Conservation (phyloP, 202 grass and related monocot genomes). For the Bolboschoenoplectus hybrid region DNA sequence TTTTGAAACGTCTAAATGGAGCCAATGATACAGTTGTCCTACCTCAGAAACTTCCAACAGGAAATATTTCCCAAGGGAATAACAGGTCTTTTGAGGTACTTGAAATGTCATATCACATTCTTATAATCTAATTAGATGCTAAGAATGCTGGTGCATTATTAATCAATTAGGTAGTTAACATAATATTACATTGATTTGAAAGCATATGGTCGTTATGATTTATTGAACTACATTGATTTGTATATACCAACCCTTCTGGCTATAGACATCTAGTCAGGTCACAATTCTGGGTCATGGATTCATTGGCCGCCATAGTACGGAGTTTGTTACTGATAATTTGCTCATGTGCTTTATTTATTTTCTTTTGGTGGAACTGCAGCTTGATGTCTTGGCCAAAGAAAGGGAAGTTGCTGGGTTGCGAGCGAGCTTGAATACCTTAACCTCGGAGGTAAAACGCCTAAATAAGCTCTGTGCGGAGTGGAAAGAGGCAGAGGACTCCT, state of each 20-base stretch:
- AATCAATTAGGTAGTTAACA: constrained; percentile 2
- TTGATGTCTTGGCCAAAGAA: constrained; percentile 92
- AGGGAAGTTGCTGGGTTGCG: constrained; percentile 96
- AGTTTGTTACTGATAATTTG: neutral
- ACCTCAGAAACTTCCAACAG: constrained; percentile 61
- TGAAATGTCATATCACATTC: constrained; percentile 32
- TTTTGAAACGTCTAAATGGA: constrained; percentile 80
- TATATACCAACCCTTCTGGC: neutral
- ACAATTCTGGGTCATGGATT: neutral
- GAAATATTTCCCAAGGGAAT: constrained; percentile 67
- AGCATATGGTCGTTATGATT: neutral
- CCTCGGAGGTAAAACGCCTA: constrained; percentile 82
- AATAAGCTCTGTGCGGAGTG: constrained; percentile 93
- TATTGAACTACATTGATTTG: neutral
- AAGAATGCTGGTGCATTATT: neutral
- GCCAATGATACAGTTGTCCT: constrained; percentile 52
- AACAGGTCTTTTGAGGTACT: constrained; percentile 81
- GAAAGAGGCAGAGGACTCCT: constrained; percentile 96
- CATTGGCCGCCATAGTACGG: too few relatives aligned
- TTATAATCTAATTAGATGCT: neutral
- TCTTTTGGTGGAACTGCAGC: constrained; percentile 49
- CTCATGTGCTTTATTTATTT: neutral
- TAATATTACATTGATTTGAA: neutral
- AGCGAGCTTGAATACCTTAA: constrained; percentile 89
- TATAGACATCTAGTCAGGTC: neutral